Evolutionary conservation across 495 filamentous ascomycete genomes (phyloP).

Genomic region (Penicillium waksmanii): DNA sequence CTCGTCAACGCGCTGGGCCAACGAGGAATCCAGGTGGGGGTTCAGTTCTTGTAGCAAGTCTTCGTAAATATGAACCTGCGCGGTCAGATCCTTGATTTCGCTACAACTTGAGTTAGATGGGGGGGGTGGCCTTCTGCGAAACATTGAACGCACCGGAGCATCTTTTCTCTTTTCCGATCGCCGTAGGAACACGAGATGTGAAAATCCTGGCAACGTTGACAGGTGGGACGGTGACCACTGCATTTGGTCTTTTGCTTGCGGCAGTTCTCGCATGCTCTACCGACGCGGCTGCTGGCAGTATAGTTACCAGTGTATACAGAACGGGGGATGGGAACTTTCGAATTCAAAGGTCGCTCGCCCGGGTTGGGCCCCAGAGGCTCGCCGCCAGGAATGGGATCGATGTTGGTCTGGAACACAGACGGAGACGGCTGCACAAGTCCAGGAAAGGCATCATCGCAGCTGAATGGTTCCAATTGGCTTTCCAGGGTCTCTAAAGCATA

Average conservation of each 20-base stretch:
- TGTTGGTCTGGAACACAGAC: conserved; percentile 12
- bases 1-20: conserved; percentile 40
- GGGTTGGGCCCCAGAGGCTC: conserved; percentile 14
- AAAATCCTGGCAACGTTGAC: conserved; percentile 60
- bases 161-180: conserved; percentile 62
- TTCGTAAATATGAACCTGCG: conserved; percentile 39
- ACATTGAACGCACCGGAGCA: conserved; percentile 49
- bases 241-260: conserved; percentile 70
- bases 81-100: conserved; percentile 44
- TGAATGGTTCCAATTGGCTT: conserved; percentile 22
- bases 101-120: conserved; percentile 33
- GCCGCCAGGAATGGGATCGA: conserved; percentile 26
- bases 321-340: conserved; percentile 47
- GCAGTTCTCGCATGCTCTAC: conserved; percentile 72
- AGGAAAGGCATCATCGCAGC: conserved; percentile 24
- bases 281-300: conserved; percentile 45
- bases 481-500: conserved; percentile 25
- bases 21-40: conserved; percentile 35
- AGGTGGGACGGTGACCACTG: conserved; percentile 59
- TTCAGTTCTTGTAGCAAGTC: conserved; percentile 42
- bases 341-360: conserved; percentile 27
- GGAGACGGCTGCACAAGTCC: conserved; percentile 22
- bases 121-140: background rate
- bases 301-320: conserved; percentile 28
- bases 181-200: conserved; percentile 55